Percentiles rank a stretch among this genome's conserved stretches.
Evolutionary conservation across 2,329 filamentous ascomycete species (phyloP).

Genomic region (Zalaria sp.): DNA sequence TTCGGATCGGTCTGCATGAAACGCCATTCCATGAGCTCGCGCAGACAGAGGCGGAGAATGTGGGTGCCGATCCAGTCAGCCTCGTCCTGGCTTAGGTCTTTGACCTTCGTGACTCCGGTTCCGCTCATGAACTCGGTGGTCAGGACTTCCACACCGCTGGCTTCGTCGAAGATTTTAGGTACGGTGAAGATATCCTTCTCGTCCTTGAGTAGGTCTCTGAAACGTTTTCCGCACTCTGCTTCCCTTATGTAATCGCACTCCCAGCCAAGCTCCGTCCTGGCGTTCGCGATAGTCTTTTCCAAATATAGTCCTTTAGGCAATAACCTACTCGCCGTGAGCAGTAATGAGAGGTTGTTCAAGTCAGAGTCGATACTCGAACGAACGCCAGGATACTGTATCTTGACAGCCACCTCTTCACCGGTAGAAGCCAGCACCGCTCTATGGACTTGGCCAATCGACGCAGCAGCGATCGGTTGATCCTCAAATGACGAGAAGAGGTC

Average conservation of each 20-base stretch:
- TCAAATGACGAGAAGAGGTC: slow-evolving; percentile 73
- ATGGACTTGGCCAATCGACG: slow-evolving; percentile 95
- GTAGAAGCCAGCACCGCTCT: slow-evolving; percentile 64
- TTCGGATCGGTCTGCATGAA: slow-evolving; percentile 99
- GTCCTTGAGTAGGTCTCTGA: slow-evolving; percentile 60
- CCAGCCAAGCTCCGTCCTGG: slow-evolving; percentile 82
- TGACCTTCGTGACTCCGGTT: slow-evolving; percentile 66
- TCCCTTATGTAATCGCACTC: slow-evolving; percentile 93
- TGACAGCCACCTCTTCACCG: slow-evolving; percentile 71
- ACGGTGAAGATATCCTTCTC: slow-evolving; percentile 65
- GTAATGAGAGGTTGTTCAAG: slow-evolving; percentile 79
- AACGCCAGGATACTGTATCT: slow-evolving; percentile 94
- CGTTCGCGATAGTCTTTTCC: slow-evolving; percentile 94
- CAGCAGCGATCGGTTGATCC: slow-evolving; percentile 83
- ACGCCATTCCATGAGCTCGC: slow-evolving; percentile 84
- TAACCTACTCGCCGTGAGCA: slow-evolving; percentile 79
- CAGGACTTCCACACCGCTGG: slow-evolving; percentile 72
- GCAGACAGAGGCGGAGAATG: slow-evolving; percentile 77
- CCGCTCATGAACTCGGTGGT: slow-evolving; percentile 91
- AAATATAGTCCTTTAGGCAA: slow-evolving; percentile 86
- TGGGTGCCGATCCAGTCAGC: slow-evolving; percentile 94
- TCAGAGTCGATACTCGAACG: slow-evolving; percentile 94
- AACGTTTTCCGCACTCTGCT: slow-evolving; percentile 64
- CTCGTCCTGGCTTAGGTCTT: slow-evolving; percentile 62
- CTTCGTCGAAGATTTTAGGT: slow-evolving; percentile 62